These are phyloP conservation scores for Peronospora belbahrii DNA, from an alignment of 352 stramenopile genomes.

Conservation along the genomic window DNA sequence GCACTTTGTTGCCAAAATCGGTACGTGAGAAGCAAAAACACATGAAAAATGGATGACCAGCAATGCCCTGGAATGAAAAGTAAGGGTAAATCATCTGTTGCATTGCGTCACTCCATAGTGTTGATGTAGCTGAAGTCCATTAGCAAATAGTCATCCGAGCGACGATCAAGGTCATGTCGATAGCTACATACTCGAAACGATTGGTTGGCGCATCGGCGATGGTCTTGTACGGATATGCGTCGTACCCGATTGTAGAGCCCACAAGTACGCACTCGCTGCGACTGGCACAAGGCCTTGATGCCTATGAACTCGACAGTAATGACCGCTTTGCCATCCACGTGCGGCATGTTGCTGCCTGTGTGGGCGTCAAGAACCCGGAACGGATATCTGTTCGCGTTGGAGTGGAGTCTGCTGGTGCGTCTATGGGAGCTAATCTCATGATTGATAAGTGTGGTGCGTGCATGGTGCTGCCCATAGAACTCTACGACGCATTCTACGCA, in stretches of 20 bases:
- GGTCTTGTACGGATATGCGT: slow-evolving; percentile 25
- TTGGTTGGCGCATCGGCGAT: slow-evolving; percentile 23
- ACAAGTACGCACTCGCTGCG: slow-evolving; percentile 52
- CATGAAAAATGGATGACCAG: too few species aligned
- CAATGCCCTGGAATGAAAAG: too few species aligned
- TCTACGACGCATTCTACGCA: slow-evolving; percentile 79
- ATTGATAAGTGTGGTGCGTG: slow-evolving; percentile 46
- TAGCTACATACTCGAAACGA: slow-evolving; percentile 25
- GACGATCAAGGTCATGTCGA: slow-evolving; percentile 26
- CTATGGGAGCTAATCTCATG: slow-evolving; percentile 55
- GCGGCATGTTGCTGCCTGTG: slow-evolving; percentile 42
- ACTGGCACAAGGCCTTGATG: slow-evolving; percentile 47
- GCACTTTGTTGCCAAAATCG: too few species aligned
- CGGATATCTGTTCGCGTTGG: slow-evolving; percentile 60
- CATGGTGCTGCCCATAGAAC: slow-evolving; percentile 62
- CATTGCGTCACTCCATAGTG: slow-evolving; percentile 1
- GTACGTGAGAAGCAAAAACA: too few species aligned
- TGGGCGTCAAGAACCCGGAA: slow-evolving; percentile 64
- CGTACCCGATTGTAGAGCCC: slow-evolving; percentile 50
- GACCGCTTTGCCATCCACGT: slow-evolving; percentile 65
- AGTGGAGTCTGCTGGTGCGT: slow-evolving; percentile 51
- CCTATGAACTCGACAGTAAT: slow-evolving; percentile 39
- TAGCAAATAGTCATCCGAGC: slow-evolving; percentile 22
- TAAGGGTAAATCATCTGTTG: not conserved
- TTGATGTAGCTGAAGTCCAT: slow-evolving; percentile 13